Evolutionary conservation across 768 basidiomycete species (phyloP), one percentile per base, ranked within the genome.

Genomic region (Kwoniella botswanensis): DNA sequence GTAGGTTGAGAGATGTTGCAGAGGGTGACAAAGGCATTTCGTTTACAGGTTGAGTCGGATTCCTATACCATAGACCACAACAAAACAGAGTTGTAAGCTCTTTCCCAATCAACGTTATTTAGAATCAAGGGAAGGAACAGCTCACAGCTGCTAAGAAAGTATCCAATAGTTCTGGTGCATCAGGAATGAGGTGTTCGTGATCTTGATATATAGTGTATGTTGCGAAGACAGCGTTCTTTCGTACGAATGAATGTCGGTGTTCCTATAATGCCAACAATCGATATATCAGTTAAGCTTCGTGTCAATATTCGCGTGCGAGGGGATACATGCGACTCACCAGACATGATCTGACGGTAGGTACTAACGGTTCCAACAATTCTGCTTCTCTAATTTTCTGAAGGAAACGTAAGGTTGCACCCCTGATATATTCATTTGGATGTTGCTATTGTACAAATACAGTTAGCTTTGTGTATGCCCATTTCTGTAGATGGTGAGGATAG

Each of bases 371-470:
- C 26, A 98, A 88, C 13, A 98, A 89, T 83, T 99, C 97, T 3
- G 89, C 86, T 76, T 98, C 97, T 83, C 92, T 91, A 63, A 99
- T 91, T 86, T 99, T 99, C 85, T 96, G 93, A 13, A 98, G 88
- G 86, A 95, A 96, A 26, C 97, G 91, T 43, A 98, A 89, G 12
- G 93, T 95, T n/a, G 94, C 93, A 56, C 97, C 97, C 46, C 97
- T 92, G 78, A 99, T 97, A 84, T 98, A 99, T 86, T 99, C 97
- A 79, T 99, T 98, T 10, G 96, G 95, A 79, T 99, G 97, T 94
- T 98, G 95, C 92, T 95, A 29, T 57, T 26, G 24, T 11, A 41
- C 60, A 35, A 26, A 18, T 35, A 26, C 21, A 46, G 66, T 57
- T 53, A 63, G 44, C 22, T 22, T n/a, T 15, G 18, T 13, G 46